Evolutionary conservation across 2,329 filamentous ascomycete genomes (phyloP).

Genomic region (Truncatella angustata): DNA sequence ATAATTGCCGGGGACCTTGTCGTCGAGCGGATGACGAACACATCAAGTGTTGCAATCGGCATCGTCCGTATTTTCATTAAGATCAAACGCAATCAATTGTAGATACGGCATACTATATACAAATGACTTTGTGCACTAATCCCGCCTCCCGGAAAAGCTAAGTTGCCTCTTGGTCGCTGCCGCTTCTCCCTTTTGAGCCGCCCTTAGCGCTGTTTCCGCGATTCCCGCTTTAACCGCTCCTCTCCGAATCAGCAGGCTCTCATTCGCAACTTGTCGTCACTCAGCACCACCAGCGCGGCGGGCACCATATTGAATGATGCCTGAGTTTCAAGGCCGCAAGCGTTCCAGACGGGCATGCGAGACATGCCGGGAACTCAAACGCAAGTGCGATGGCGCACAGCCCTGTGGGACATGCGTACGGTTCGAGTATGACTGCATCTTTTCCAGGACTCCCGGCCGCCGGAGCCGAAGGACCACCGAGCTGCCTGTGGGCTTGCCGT

Average conservation of each 20-base stretch:
- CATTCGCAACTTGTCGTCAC: no score
- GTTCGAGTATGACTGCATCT: conserved; percentile 53
- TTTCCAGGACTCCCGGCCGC: conserved; percentile 29
- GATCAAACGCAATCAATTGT: no score
- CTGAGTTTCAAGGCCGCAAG: conserved; percentile 12
- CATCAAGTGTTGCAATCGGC: no score
- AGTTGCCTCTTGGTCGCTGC: not conserved
- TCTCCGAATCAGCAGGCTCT: not conserved
- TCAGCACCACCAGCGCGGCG: no score
- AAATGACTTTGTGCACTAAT: not conserved
- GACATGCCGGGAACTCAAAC: conserved; percentile 53
- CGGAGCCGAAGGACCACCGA: conserved; percentile 10
- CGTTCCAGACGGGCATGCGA: conserved; percentile 46
- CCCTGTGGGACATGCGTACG: conserved; percentile 53
- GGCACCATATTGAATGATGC: no score
- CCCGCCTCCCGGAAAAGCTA: not conserved
- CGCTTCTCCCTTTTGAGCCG: conserved; percentile 3
- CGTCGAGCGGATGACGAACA: no score
- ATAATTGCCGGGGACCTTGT: no score
- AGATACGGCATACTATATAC: no score
- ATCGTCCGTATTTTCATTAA: no score
- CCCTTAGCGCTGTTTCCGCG: conserved; percentile 1
- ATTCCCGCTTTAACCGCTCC: conserved; percentile 5
- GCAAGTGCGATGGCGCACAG: conserved; percentile 52
- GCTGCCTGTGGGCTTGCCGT: not conserved